Evolutionary conservation across 345 rosid genomes (phyloP).

Genomic region (Boechera stricta): DNA sequence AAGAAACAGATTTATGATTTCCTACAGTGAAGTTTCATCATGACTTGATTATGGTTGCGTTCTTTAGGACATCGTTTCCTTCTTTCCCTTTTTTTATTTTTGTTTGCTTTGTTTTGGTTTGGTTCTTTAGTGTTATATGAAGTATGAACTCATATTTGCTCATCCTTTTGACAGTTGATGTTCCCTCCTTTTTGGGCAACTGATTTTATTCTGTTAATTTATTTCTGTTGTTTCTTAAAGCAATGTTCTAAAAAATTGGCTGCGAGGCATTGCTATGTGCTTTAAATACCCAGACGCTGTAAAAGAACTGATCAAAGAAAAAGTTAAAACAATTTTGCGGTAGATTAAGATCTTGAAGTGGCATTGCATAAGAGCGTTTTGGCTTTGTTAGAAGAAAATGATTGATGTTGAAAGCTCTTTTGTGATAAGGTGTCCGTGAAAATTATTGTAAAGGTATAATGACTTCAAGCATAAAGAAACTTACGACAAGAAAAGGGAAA

Average conservation of each 20-base stretch:
- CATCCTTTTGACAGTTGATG: slow-evolving; percentile 18
- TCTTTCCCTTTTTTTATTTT: background rate
- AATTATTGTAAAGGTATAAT: background rate
- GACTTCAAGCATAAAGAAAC: background rate
- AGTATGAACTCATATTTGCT: slow-evolving; percentile 34
- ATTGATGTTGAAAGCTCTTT: slow-evolving; percentile 21
- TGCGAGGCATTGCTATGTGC: background rate
- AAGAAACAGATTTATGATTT: slow-evolving; percentile 6
- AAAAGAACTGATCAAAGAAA: too few relatives aligned
- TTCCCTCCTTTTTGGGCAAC: background rate
- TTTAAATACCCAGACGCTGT: too few relatives aligned
- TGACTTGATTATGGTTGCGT: slow-evolving; percentile 28
- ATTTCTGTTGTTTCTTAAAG: background rate
- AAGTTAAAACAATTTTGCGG: too few relatives aligned
- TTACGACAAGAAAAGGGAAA: background rate
- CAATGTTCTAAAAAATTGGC: background rate
- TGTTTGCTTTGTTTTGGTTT: slow-evolving; percentile 24
- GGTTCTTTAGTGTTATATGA: slow-evolving; percentile 31
- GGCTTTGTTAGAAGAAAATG: slow-evolving; percentile 16
- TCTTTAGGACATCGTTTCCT: slow-evolving; percentile 37
- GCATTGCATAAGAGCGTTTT: too few relatives aligned
- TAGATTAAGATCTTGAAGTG: too few relatives aligned
- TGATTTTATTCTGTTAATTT: background rate
- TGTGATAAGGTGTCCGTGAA: background rate
- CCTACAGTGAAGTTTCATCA: slow-evolving; percentile 3